These are phyloP conservation scores for Moesziomyces antarcticus DNA, from an alignment of 1,284 basidiomycete genomes.

Conservation along the genomic window DNA sequence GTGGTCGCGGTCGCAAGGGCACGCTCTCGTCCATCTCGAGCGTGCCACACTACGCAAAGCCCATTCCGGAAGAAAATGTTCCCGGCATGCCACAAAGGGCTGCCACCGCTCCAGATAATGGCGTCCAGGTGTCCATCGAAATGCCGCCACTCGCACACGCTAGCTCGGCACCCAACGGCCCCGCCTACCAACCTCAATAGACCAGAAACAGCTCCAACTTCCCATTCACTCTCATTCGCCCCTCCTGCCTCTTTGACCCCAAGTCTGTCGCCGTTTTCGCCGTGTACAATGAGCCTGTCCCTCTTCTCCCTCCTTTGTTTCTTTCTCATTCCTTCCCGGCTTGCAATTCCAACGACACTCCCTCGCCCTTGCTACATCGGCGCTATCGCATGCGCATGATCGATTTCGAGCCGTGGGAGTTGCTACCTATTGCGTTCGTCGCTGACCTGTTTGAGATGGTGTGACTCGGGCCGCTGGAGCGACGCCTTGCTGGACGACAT, in stretches of 20 bases:
- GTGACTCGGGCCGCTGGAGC: constrained; percentile 21
- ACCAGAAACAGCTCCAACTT: too few relatives aligned
- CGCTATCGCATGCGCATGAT: neutral
- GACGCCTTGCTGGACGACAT: constrained; percentile 17
- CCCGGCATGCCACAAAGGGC: constrained; percentile 15
- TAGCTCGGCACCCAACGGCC: neutral
- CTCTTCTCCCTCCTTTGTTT: neutral
- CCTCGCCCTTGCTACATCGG: neutral
- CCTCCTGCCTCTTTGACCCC: neutral
- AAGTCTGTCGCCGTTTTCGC: neutral
- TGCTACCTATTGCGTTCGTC: constrained; percentile 5
- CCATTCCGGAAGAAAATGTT: constrained; percentile 1
- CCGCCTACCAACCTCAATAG: neutral
- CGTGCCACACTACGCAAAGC: constrained; percentile 19
- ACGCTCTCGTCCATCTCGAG: constrained; percentile 26
- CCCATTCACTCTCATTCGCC: too few relatives aligned
- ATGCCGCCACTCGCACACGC: constrained; percentile 7
- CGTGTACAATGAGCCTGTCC: neutral
- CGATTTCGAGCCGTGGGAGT: neutral
- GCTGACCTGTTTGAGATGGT: constrained; percentile 30
- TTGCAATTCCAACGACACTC: constrained; percentile 13
- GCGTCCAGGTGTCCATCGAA: constrained; percentile 25
- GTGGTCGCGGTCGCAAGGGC: constrained; percentile 5
- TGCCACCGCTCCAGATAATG: constrained; percentile 7
- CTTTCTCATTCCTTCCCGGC: neutral